These are phyloP conservation scores for Solanum virginianum DNA, from an alignment of 257 asterid genomes.

Conservation along the genomic window DNA sequence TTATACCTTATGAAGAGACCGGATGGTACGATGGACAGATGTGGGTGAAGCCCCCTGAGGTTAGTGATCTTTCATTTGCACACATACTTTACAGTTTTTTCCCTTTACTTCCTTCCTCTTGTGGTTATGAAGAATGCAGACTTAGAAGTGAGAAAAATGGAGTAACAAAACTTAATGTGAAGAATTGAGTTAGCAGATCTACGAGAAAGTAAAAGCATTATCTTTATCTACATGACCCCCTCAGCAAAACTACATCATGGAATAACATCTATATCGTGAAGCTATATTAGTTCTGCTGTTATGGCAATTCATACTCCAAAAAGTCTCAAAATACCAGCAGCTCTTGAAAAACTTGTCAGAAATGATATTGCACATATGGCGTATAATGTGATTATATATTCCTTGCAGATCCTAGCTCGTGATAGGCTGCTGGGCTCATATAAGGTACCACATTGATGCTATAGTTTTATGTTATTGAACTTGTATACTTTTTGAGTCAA, in stretches of 20 bases:
- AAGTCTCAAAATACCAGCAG: not conserved
- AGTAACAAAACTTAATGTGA: not conserved
- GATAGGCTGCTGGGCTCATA: slow-evolving; percentile 78
- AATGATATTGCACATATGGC: not conserved
- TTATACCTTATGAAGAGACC: slow-evolving; percentile 78
- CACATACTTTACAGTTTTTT: not conserved
- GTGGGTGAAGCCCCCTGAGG: slow-evolving; percentile 99
- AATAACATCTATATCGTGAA: not conserved
- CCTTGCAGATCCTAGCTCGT: slow-evolving; percentile 70
- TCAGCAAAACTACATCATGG: not conserved
- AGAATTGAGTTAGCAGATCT: not conserved
- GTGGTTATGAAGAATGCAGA: not conserved
- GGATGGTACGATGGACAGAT: slow-evolving; percentile 96
- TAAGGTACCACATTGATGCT: slow-evolving; percentile 38
- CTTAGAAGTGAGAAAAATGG: not conserved
- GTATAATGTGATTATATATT: not conserved
- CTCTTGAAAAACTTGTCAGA: not conserved
- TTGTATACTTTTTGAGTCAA: not conserved
- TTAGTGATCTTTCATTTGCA: slow-evolving; percentile 9
- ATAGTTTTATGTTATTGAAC: not conserved
- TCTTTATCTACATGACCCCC: not conserved
- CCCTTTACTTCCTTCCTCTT: not conserved
- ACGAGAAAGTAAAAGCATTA: not conserved
- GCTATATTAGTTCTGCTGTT: not conserved
- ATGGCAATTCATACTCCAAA: not conserved